Percentiles rank a stretch among this genome's conserved stretches.
Evolutionary conservation across 148 eudicot species (phyloP).

Genomic region (Drosera capensis): DNA sequence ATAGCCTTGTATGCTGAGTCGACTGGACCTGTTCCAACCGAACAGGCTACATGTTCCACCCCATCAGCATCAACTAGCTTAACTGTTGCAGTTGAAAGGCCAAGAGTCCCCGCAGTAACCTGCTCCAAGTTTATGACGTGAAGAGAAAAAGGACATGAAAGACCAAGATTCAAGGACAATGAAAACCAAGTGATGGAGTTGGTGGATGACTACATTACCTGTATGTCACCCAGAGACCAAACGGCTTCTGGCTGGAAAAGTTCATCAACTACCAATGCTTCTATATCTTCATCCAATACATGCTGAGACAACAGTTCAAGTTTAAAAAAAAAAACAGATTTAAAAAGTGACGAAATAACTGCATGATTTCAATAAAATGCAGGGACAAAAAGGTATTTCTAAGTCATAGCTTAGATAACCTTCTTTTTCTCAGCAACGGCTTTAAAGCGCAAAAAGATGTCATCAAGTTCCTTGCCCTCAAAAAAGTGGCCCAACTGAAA

Average conservation of each 20-base stretch:
- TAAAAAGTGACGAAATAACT: too few relatives aligned
- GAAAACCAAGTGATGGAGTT: background rate
- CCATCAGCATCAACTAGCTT: constrained; percentile 67
- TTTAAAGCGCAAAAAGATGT: constrained; percentile 79
- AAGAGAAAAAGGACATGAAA: too few relatives aligned
- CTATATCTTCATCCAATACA: constrained; percentile 74
- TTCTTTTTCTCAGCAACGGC: constrained; percentile 82
- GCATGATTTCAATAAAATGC: too few relatives aligned
- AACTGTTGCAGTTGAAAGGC: constrained; percentile 88
- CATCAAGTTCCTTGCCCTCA: constrained; percentile 85
- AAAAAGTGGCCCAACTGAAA: constrained; percentile 76
- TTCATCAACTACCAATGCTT: constrained; percentile 75
- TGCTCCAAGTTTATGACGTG: constrained; percentile 12
- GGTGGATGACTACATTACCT: constrained; percentile 24
- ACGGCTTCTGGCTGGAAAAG: constrained; percentile 79
- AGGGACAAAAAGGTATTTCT: too few relatives aligned
- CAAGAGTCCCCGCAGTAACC: constrained; percentile 89
- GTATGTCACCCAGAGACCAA: constrained; percentile 86
- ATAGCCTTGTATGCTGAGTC: constrained; percentile 95
- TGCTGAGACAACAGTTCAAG: constrained; percentile 19
- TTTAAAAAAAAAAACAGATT: background rate
- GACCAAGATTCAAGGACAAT: too few relatives aligned
- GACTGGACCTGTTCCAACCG: constrained; percentile 89
- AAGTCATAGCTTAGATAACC: constrained; percentile 31
- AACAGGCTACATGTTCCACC: constrained; percentile 52